These are phyloP conservation scores for Colletotrichum sp. DNA, from an alignment of 2,329 filamentous ascomycete genomes.

Conservation along the genomic window DNA sequence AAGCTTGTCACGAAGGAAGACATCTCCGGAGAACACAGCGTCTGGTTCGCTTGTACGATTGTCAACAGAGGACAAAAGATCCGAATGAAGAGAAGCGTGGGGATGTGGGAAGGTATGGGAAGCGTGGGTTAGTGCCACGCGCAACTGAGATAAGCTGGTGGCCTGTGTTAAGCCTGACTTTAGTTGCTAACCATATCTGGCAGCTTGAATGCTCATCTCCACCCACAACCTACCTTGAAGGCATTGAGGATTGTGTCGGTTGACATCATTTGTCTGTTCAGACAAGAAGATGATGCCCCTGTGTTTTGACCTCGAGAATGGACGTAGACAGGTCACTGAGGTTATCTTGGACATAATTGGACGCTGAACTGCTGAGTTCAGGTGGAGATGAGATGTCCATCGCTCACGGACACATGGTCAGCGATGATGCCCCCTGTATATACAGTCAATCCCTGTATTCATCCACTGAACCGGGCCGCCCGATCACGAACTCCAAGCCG, in stretches of 20 bases:
- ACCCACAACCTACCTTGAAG: neutral
- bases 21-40: neutral
- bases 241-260: neutral
- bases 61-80: neutral
- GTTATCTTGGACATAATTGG: neutral
- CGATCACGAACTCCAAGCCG: neutral
- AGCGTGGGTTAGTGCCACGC: neutral
- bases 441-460: neutral
- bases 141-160: constrained; percentile 8
- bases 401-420: neutral
- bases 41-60: neutral
- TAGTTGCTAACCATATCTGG: neutral
- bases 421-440: neutral
- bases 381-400: neutral
- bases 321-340: neutral
- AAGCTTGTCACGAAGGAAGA: neutral
- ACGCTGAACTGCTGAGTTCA: neutral
- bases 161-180: neutral
- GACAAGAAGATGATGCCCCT: neutral
- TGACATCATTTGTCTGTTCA: neutral
- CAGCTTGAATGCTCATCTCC: neutral
- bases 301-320: neutral
- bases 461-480: neutral
- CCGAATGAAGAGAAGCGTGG: neutral
- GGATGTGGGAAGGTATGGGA: neutral